Conservation (phyloP, 2,329 filamentous ascomycete species). For the Trichoderma koningiopsis region DNA sequence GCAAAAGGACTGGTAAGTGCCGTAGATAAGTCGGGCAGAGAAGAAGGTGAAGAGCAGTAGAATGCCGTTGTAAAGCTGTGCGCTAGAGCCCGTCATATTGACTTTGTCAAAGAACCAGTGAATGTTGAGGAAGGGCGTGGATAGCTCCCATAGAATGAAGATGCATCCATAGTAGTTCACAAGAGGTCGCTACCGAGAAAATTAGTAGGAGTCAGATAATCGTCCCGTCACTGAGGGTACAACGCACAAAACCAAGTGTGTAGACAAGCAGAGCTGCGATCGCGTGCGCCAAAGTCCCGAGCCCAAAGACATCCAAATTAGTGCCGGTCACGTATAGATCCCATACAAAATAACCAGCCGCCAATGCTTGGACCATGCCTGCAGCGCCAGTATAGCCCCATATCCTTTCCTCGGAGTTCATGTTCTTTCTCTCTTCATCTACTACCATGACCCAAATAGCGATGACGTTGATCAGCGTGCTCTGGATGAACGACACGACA, state of each 20-base stretch:
- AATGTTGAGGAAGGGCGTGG: conserved; percentile 81
- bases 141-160: conserved; percentile 88
- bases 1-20: conserved; percentile 68
- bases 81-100: conserved; percentile 71
- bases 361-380: conserved; percentile 75
- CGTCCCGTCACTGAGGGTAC: neutral
- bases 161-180: conserved; percentile 79
- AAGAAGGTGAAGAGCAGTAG: conserved; percentile 74
- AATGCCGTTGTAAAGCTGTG: conserved; percentile 78
- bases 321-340: conserved; percentile 70
- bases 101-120: conserved; percentile 94
- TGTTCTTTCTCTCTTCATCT: conserved; percentile 67
- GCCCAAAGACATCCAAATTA: conserved; percentile 71
- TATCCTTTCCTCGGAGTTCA: conserved; percentile 68
- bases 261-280: conserved; percentile 74
- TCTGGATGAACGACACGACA: conserved; percentile 81
- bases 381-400: conserved; percentile 76
- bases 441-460: conserved; percentile 72
- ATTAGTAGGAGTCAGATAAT: conserved; percentile 20
- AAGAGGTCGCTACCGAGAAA: conserved; percentile 66
- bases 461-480: conserved; percentile 68
- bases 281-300: conserved; percentile 78
- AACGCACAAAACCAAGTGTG: conserved; percentile 75
- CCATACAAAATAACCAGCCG: conserved; percentile 83
- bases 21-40: conserved; percentile 74